These are phyloP conservation scores for Microdochium paspali DNA, from an alignment of 2,329 filamentous ascomycete species.

Conservation along the genomic window DNA sequence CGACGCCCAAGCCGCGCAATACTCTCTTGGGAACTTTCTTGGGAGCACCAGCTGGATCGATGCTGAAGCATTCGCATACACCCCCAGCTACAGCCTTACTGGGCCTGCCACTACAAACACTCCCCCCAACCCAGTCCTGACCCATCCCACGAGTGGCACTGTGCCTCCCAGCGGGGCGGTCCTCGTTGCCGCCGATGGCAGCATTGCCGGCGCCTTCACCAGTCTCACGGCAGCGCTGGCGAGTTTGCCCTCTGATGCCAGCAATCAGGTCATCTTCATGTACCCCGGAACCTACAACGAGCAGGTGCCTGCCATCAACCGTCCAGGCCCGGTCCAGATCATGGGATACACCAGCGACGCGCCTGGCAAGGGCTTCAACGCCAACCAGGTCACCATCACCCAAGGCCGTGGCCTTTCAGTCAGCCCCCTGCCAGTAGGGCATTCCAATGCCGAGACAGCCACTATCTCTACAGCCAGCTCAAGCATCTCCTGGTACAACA, in stretches of 20 bases:
- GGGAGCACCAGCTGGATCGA: slow-evolving; percentile 31
- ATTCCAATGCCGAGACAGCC: slow-evolving; percentile 40
- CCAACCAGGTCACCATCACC: slow-evolving; percentile 32
- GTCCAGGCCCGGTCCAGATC: slow-evolving; percentile 33
- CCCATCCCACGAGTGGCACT: slow-evolving; percentile 29
- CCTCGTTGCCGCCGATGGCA: slow-evolving; percentile 24
- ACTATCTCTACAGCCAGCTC: slow-evolving; percentile 19
- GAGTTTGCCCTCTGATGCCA: slow-evolving; percentile 10
- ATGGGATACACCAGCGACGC: slow-evolving; percentile 50
- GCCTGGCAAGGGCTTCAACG: slow-evolving; percentile 41
- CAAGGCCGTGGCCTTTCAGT: slow-evolving; percentile 31
- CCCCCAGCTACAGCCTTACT: slow-evolving; percentile 21
- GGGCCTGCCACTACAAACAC: slow-evolving; percentile 11
- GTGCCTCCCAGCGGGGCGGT: slow-evolving; percentile 28
- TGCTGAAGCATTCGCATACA: slow-evolving; percentile 25
- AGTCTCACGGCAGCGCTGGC: slow-evolving; percentile 19
- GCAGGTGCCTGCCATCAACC: slow-evolving; percentile 44
- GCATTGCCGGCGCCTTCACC: slow-evolving; percentile 13
- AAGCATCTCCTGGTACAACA: slow-evolving; percentile 43
- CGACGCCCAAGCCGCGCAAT: slow-evolving; percentile 20
- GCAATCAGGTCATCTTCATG: slow-evolving; percentile 46
- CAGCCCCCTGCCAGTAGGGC: slow-evolving; percentile 1
- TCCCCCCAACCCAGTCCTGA: slow-evolving; percentile 18
- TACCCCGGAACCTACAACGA: slow-evolving; percentile 50
- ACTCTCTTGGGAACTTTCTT: slow-evolving; percentile 25